These are phyloP conservation scores for Lactifluus rugatus DNA, from an alignment of 768 basidiomycete species.

Conservation along the genomic window DNA sequence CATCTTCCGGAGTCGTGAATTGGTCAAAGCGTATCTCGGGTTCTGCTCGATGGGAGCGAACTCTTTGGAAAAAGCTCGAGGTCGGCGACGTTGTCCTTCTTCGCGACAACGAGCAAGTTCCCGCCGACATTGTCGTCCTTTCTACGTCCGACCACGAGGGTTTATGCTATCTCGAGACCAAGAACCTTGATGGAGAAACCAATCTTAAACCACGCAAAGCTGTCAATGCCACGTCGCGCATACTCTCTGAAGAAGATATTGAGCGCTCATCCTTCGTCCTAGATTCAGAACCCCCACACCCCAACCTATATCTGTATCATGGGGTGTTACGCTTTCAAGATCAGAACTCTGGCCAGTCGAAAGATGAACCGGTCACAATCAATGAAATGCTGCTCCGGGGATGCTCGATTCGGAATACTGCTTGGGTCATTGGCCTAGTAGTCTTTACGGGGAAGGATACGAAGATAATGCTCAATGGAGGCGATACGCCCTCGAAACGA, in stretches of 20 bases:
- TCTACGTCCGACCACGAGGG: conserved; percentile 88
- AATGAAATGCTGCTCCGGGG: conserved; percentile 91
- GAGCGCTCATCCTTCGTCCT: conserved; percentile 80
- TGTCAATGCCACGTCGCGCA: conserved; percentile 62
- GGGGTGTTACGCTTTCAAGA: conserved; percentile 74
- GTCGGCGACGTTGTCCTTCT: conserved; percentile 93
- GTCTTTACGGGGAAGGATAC: conserved; percentile 90
- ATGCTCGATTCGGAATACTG: conserved; percentile 79
- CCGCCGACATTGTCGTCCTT: conserved; percentile 89
- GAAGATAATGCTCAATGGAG: conserved; percentile 88
- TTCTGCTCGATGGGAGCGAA: conserved; percentile 83
- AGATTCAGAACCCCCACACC: conserved; percentile 89
- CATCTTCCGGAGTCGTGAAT: conserved; percentile 61
- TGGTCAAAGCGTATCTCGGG: conserved; percentile 60
- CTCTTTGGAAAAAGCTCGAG: conserved; percentile 97
- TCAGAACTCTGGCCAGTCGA: conserved; percentile 37
- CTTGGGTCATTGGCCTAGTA: conserved; percentile 91
- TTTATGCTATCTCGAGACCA: conserved; percentile 93
- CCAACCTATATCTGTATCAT: conserved; percentile 86
- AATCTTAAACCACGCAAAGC: conserved; percentile 85
- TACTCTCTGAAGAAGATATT: conserved; percentile 81
- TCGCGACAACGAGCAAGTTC: conserved; percentile 90
- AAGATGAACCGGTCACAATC: conserved; percentile 69
- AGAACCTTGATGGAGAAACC: conserved; percentile 96
- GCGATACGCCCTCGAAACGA: conserved; percentile 90